A percentile compares a stretch with the other conserved stretches of the same genome.
Conservation (phyloP, 2,329 filamentous ascomycete genomes). For the Metarhizium guizhouense region DNA sequence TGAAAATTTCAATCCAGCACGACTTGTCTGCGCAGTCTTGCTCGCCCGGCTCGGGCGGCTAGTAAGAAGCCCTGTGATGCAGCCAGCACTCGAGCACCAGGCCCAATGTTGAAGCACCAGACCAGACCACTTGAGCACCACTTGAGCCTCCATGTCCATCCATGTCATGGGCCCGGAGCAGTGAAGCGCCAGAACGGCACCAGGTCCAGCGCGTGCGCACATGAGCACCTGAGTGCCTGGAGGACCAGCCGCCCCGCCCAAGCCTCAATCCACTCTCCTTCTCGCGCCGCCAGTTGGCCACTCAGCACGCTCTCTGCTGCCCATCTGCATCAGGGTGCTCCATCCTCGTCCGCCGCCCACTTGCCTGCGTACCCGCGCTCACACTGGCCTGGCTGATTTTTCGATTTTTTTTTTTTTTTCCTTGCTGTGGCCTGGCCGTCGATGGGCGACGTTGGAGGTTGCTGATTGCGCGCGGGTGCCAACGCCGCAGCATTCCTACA, state of each 20-base stretch:
- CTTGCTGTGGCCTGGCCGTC: background rate
- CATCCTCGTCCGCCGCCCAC: background rate
- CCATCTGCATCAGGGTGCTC: background rate
- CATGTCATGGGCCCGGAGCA: background rate
- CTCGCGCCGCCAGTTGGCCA: background rate
- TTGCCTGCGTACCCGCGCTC: background rate
- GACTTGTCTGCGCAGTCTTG: too few species aligned
- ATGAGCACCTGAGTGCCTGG: background rate
- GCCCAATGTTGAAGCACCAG: too few species aligned
- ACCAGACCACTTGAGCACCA: background rate
- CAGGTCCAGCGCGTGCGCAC: background rate
- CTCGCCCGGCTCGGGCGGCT: too few species aligned
- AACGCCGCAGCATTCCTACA: conserved; percentile 20
- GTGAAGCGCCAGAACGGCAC: background rate
- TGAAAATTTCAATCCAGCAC: too few species aligned
- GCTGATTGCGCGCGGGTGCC: conserved; percentile 23
- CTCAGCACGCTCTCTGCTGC: background rate
- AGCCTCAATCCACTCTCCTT: background rate
- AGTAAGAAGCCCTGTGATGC: too few species aligned
- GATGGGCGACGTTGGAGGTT: background rate
- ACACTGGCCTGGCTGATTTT: background rate
- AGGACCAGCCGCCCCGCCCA: background rate
- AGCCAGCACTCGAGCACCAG: too few species aligned
- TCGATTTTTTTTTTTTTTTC: background rate
- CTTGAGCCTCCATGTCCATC: background rate